phyloP scores from a whole-genome alignment of 2,329 filamentous ascomycete genomes.

The Tetracladium maxilliforme region DNA sequence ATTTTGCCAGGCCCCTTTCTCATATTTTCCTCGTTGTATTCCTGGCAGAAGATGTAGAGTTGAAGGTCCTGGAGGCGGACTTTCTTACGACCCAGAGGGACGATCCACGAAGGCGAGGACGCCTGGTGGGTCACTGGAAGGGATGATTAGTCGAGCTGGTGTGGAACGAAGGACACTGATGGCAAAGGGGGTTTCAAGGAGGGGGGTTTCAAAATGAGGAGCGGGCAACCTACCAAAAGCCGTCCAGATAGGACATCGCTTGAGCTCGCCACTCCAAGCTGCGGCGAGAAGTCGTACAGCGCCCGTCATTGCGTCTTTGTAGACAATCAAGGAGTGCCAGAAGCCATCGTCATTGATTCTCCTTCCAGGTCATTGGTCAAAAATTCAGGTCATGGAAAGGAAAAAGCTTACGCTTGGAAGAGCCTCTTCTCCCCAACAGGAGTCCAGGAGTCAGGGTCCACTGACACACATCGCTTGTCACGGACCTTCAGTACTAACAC shows the following conservation, averaged over 20 bases:
- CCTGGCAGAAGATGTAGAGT: constrained; percentile 42
- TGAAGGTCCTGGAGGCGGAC: constrained; percentile 38
- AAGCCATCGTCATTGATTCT: constrained; percentile 40
- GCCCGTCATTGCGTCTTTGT: constrained; percentile 30
- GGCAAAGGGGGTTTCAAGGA: constrained; percentile 1
- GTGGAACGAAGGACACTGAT: background rate
- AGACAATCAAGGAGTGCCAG: constrained; percentile 37
- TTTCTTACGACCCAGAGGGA: constrained; percentile 26
- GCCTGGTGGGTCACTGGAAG: constrained; percentile 35
- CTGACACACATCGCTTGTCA: constrained; percentile 41
- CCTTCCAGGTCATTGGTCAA: constrained; percentile 20
- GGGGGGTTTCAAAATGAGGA: background rate
- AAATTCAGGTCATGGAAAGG: no score
- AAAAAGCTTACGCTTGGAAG: constrained; percentile 36
- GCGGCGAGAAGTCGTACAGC: constrained; percentile 39
- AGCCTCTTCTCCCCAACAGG: constrained; percentile 32
- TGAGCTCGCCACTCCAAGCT: constrained; percentile 37
- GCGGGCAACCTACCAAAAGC: constrained; percentile 34
- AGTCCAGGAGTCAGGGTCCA: constrained; percentile 26
- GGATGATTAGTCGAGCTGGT: background rate
- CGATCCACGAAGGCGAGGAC: constrained; percentile 32
- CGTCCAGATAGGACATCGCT: constrained; percentile 45
- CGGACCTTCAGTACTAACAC: constrained; percentile 36
- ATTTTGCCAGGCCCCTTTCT: constrained; percentile 23
- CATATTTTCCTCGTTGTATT: constrained; percentile 36